Base-by-base conservation (phyloP, 257 asterid genomes). In the Jacaranda copaia region DNA sequence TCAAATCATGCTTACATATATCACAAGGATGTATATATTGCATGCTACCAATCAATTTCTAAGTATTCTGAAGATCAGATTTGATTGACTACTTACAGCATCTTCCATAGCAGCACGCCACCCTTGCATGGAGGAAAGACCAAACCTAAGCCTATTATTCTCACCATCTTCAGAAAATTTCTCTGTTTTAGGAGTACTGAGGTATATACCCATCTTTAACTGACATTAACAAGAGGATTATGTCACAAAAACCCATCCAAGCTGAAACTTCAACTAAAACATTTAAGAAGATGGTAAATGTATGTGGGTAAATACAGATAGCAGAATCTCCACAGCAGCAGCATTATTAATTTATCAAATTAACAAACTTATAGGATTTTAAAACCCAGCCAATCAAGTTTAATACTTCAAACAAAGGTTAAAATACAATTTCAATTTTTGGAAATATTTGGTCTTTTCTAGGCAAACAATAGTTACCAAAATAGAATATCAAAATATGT, bases 41-140 rank as follows among this genome's bases (percentile, higher is more conserved):
- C 46, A 42, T 18, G 4, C 6, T 6, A 18, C 18, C 20, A 63
- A 63, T 51, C 36, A 55, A 63, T 51, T 49, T 63, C 12, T 16
- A 51, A 52, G 19, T 19, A 10, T 8, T 52, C n/a, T 7, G n/a
- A 16, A 62, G 46, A 20, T 38, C 15, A 55, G 20, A 58, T 6
- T 60, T n/a, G 69, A 82, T n/a, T 6, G 77, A 79, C 38, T 72
- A 84, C 98, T 88, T 77, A 94, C 98, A 60, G 98, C 98, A 87
- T 94, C 98, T 87, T 94, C 98, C 98, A 94, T 94, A n/a, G 98
- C 84, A 71, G 98, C 90, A 69, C 98, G 98, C 98, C 98, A 94
- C 77, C 98, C 98, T 84, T 94, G 98, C 98, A 94, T 94, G 43
- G 96, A 88, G 68, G 98, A 94, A 75, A 89, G 70, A 16, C 98